These are phyloP conservation scores for Abortiporus biennis DNA, from an alignment of 1,284 basidiomycete species.

Conservation along the genomic window DNA sequence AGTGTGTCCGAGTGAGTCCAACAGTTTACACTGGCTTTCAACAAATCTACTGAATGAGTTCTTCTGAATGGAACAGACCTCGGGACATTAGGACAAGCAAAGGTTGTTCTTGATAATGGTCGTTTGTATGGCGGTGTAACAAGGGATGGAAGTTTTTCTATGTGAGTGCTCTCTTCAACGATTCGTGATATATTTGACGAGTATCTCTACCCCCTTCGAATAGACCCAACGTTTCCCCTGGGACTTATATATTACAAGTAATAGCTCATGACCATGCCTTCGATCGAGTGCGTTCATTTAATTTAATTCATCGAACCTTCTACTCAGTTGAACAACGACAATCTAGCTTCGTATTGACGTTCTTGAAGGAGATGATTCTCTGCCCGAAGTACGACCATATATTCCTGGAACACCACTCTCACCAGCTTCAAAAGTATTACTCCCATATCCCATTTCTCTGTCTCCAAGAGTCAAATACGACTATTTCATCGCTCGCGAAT, in stretches of 20 bases:
- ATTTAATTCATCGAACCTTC: slow-evolving; percentile 1
- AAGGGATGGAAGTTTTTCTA: slow-evolving; percentile 53
- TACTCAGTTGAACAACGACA: neutral
- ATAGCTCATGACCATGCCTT: slow-evolving; percentile 59
- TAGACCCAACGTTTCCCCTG: slow-evolving; percentile 58
- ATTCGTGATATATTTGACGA: slow-evolving; percentile 8
- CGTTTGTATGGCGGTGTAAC: slow-evolving; percentile 44
- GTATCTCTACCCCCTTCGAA: slow-evolving; percentile 8
- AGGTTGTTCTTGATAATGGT: slow-evolving; percentile 57
- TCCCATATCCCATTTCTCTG: slow-evolving; percentile 64
- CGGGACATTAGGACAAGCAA: slow-evolving; percentile 51
- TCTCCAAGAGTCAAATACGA: slow-evolving; percentile 45
- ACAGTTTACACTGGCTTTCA: neutral
- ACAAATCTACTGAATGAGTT: neutral
- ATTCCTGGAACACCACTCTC: slow-evolving; percentile 63
- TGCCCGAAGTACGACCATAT: slow-evolving; percentile 57
- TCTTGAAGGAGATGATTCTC: slow-evolving; percentile 27
- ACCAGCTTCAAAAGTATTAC: slow-evolving; percentile 46
- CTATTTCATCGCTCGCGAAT: slow-evolving; percentile 66
- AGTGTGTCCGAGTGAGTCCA: slow-evolving; percentile 47
- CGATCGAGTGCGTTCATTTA: slow-evolving; percentile 47
- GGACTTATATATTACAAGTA: slow-evolving; percentile 64
- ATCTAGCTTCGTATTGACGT: slow-evolving; percentile 62
- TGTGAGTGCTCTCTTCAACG: slow-evolving; percentile 36
- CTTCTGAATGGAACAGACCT: slow-evolving; percentile 10